Base-by-base conservation (phyloP, 345 rosid genomes). In the Arabis hirsuta region DNA sequence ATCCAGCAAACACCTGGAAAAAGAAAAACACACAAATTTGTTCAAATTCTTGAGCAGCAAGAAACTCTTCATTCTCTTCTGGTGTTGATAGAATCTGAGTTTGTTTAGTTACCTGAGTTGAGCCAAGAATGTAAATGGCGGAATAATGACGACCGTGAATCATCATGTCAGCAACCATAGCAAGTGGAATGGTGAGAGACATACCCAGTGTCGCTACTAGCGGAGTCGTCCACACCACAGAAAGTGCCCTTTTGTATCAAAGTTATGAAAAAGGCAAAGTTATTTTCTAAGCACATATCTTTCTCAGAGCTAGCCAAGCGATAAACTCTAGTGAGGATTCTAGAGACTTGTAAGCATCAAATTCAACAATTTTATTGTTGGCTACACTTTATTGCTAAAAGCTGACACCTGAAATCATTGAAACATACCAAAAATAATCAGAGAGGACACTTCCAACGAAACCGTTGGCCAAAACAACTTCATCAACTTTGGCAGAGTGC, bases 361-460 rank as follows among this genome's bases (percentile, higher is more conserved):
- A 44, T 9, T 43, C 44, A 67, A 67, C 11, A 41, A 9, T 20
- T 27, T 27, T 16, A 29, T 47, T 22, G 24, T 51, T 65, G 3
- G 47, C 2, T 48, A n/a, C 59, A 41, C 19, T 53, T 66, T 7
- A 12, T 13, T 12, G 11, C 39, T 29, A 9, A 46, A 45, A 10
- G 24, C 24, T 51, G 46, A 34, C 12, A 47, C 58, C 20, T 70
- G 60, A 22, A 42, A 31, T 7, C 29, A 42, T 12, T 52, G 6
- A 32, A 34, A 53, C 79, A 13, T 81, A 90, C 98, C 99, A 95
- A 62, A 95, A 87, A 71, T 95, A 95, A 71, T 92, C 99, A 7
- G 99, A 95, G 73, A 95, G 90, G 69, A 95, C 99, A 71, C 99
- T 95, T 80, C 99, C 99, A 55, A 95, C 67, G 14, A 95, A 82